Percentiles rank a stretch among this genome's conserved stretches.
These are phyloP conservation scores for Phanerodontia chrysosporium DNA, from an alignment of 768 basidiomycete species.

Conservation along the genomic window DNA sequence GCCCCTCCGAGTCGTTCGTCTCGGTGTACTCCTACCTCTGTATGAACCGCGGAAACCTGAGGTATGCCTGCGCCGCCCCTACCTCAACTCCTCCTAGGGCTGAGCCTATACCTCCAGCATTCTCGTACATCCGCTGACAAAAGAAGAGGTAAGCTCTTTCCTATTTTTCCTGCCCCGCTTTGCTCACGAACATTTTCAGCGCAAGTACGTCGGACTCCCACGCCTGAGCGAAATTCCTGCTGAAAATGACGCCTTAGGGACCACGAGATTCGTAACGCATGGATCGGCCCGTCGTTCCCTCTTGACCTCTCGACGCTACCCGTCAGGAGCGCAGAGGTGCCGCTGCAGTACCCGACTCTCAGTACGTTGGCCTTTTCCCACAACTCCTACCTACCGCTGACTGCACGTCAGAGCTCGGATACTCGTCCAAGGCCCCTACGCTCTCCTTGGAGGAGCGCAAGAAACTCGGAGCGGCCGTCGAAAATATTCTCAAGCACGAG, in stretches of 20 bases:
- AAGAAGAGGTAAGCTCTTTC: slow-evolving; percentile 51
- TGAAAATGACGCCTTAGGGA: slow-evolving; percentile 39
- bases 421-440: slow-evolving; percentile 48
- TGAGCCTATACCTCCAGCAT: slow-evolving; percentile 38
- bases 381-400: neutral
- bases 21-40: slow-evolving; percentile 76
- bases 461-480: slow-evolving; percentile 57
- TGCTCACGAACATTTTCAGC: slow-evolving; percentile 27
- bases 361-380: slow-evolving; percentile 13
- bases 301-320: slow-evolving; percentile 59
- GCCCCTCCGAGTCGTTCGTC: slow-evolving; percentile 66
- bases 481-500: slow-evolving; percentile 53
- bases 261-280: slow-evolving; percentile 64
- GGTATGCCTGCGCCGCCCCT: slow-evolving; percentile 34
- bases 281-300: slow-evolving; percentile 70
- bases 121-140: slow-evolving; percentile 70
- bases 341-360: slow-evolving; percentile 58
- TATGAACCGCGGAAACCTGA: slow-evolving; percentile 61
- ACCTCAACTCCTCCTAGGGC: neutral
- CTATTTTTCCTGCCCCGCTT: neutral
- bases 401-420: slow-evolving; percentile 53
- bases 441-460: slow-evolving; percentile 59
- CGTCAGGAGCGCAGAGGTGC: slow-evolving; percentile 47
- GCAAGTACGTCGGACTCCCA: slow-evolving; percentile 37
- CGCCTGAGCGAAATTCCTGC: no score